Evolutionary conservation across 2,329 filamentous ascomycete genomes (phyloP), one percentile per base, ranked within the genome.

Genomic region (Claviceps purpurea): DNA sequence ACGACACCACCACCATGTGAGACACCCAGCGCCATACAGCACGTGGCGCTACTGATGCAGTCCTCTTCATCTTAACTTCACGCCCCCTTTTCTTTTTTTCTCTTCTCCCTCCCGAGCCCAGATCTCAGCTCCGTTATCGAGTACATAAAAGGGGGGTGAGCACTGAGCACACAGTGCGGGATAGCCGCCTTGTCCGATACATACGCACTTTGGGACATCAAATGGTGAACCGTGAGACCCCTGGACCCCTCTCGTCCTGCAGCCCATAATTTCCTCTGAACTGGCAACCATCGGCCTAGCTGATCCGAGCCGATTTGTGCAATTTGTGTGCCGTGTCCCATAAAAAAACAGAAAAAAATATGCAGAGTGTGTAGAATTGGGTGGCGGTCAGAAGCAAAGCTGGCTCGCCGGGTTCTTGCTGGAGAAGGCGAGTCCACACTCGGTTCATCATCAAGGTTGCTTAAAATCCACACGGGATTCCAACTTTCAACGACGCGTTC

Each of bases 161-260:
- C 24, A 24, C 24, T 18, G 13, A 10, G 18, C 14, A 22, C 16
- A 43, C 41, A 43, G 41, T 43, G 18, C 30, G 30, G n/a, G 2
- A 39, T 10, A 14, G 8, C 16, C 20, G 20, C 14, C 24, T 7
- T 41, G 16, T 22, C 14, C 14, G 37, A 26, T 3, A 44, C 22
- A 26, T 3, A 44, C 22, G 38, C 22, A 11, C 18, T 18, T 41
- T n/a, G 13, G 34, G 16, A 49, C 11, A 16, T 18, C 20, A 24
- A 45, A 22, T 47, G 26, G 26, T 30, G 8, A 34, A 49, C 40
- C 39, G 44, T n/a, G 13, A 47, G 47, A 44, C 41, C 40, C 51
- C 47, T 40, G 50, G 49, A 4, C 44, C 45, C 46, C 46, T 52
- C 50, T 45, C 46, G 40, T 52, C 40, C 40, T 49, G 42, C 49